Conservation (phyloP, 2,329 filamentous ascomycete species). For the Colletotrichum sojae region DNA sequence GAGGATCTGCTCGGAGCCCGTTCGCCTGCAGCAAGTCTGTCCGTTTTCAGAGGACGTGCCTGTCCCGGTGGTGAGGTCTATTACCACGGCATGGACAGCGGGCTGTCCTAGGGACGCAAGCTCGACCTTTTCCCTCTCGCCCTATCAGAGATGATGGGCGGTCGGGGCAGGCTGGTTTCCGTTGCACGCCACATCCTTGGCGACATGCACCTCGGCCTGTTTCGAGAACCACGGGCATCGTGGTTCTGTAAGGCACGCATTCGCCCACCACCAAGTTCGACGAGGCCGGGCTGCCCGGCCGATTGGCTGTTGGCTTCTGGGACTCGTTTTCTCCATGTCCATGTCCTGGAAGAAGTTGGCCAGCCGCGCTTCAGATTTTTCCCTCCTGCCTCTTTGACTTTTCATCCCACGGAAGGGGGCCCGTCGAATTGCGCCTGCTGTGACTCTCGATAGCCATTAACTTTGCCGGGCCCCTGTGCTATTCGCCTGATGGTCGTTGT, state of each 20-base stretch:
- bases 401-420: neutral
- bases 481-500: conserved; percentile 9
- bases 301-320: conserved; percentile 11
- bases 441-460: neutral
- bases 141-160: conserved; percentile 1
- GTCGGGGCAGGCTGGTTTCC: conserved; percentile 16
- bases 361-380: neutral
- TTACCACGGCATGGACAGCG: too few relatives aligned
- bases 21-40: too few relatives aligned
- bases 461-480: neutral
- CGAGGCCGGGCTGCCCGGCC: conserved; percentile 1
- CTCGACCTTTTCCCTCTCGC: conserved; percentile 12
- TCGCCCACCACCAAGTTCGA: conserved; percentile 2
- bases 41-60: too few relatives aligned
- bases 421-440: neutral
- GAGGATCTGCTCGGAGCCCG: too few relatives aligned
- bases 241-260: conserved; percentile 2
- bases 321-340: conserved; percentile 1
- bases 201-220: conserved; percentile 25
- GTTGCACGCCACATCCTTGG: conserved; percentile 26
- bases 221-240: conserved; percentile 21
- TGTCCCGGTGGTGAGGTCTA: too few relatives aligned
- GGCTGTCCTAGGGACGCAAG: conserved; percentile 8
- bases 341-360: neutral
- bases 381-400: neutral